Evolutionary conservation across 2,329 filamentous ascomycete species (phyloP), one percentile per base, ranked within the genome.

Genomic region (Ophiostoma australiae): DNA sequence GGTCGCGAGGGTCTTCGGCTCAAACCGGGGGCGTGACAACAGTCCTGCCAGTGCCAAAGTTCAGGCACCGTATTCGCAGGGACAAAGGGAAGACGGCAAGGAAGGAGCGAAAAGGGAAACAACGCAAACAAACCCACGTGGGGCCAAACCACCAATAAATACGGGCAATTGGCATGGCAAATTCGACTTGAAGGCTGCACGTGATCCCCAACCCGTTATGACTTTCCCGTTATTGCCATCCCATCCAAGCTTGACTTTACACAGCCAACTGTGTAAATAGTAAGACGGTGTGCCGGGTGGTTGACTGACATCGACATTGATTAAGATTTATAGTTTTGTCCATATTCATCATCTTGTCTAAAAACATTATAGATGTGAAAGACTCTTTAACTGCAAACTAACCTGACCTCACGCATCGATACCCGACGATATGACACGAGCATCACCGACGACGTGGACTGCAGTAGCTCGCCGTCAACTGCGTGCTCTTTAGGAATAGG

Each of bases 1-100:
- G 52, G 58, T 68, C 35, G 20, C 63, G 69, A 69, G 70, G 72
- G 70, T 70, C 71, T 44, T 73, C 72, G 72, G 72, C 69, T 73
- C 69, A 73, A 73, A 73, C 72, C 72, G 72, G 72, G 69, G 69
- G 61, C 41, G 0, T n/a, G 15, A 35, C 35, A 63, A 17, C 48
- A 63, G 20, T 17, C 15, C 8, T 17, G 52, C 52, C 52, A 27
- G 23, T 23, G n/a, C 23, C 27, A 31, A 58, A 27, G 23, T 23
- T n/a, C 63, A 68, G 44, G 37, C 61, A 70, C 37, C 20, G 44
- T 23, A 68, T 58, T 58, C n/a, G 7, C 17, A 58, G 52, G 48
- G 52, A 58, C 52, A 58, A 58, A 58, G 52, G 48, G 52, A 58
- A 48, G 44, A 48, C 44, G 44, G 44, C n/a, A 17, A 20, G 44